Conservation (phyloP, 2,329 filamentous ascomycete species). For the Botrytis medusae region DNA sequence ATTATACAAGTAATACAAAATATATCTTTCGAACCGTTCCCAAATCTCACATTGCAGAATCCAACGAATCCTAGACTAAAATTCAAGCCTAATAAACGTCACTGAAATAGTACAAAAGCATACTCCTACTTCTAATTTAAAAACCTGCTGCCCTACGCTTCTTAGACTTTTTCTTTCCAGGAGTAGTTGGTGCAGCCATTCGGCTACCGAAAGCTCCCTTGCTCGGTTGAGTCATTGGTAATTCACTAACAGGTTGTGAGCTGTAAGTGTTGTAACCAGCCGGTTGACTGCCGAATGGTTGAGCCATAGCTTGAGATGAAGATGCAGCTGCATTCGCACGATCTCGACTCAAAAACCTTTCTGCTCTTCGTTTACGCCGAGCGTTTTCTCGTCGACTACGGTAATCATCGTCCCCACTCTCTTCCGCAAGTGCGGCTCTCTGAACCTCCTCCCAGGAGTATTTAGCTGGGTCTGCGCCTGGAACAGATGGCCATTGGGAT, state of each 20-base stretch:
- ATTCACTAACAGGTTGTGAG: slow-evolving; percentile 35
- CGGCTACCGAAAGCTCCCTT: slow-evolving; percentile 50
- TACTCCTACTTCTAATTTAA: slow-evolving; percentile 16
- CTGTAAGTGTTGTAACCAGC: slow-evolving; percentile 28
- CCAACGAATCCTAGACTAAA: not conserved
- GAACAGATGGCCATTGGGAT: slow-evolving; percentile 41
- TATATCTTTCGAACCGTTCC: not conserved
- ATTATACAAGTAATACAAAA: not conserved
- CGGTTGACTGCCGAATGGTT: slow-evolving; percentile 37
- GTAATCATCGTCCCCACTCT: slow-evolving; percentile 30
- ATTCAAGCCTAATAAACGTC: not conserved
- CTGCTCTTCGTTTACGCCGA: slow-evolving; percentile 35
- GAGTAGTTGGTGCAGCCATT: slow-evolving; percentile 38
- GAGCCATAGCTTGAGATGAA: slow-evolving; percentile 47
- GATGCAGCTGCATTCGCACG: slow-evolving; percentile 36
- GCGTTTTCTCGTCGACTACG: slow-evolving; percentile 33
- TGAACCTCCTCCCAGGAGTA: slow-evolving; percentile 38
- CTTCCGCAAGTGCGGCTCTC: slow-evolving; percentile 24
- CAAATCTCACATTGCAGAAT: not conserved
- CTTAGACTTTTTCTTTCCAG: slow-evolving; percentile 47
- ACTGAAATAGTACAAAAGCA: not conserved
- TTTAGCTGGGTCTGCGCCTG: slow-evolving; percentile 40
- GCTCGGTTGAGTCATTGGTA: slow-evolving; percentile 48
- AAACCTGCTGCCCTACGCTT: slow-evolving; percentile 40
- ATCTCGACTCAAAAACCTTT: slow-evolving; percentile 37